These are phyloP conservation scores for Adansonia rubrostipa DNA, from an alignment of 441 rosid genomes.

Conservation along the genomic window DNA sequence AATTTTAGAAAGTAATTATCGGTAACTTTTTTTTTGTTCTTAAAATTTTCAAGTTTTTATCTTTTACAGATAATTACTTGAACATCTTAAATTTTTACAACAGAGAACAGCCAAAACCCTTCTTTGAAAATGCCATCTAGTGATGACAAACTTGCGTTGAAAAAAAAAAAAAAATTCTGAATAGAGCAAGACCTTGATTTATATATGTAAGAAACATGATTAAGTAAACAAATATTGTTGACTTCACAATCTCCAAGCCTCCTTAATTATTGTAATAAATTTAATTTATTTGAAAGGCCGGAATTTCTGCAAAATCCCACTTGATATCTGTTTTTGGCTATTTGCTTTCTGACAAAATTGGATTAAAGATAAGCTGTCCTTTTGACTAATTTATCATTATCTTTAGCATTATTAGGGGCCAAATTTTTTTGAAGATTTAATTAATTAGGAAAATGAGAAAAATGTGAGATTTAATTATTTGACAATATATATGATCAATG, in stretches of 20 bases:
- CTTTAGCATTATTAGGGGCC: background rate
- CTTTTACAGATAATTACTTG: too few relatives aligned
- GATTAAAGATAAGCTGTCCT: background rate
- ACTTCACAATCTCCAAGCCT: background rate
- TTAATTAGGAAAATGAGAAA: background rate
- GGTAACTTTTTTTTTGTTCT: too few relatives aligned
- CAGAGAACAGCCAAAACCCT: background rate
- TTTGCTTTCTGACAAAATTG: background rate
- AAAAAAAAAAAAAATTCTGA: too few relatives aligned
- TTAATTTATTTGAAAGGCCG: too few relatives aligned
- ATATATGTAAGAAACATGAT: too few relatives aligned
- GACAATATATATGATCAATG: background rate
- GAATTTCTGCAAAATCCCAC: background rate
- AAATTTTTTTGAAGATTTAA: background rate
- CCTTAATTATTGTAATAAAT: background rate
- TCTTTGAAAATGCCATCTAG: background rate
- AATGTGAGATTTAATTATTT: background rate
- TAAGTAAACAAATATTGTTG: background rate
- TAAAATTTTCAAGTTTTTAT: too few relatives aligned
- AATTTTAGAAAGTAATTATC: too few relatives aligned
- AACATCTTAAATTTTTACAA: background rate
- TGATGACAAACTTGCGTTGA: too few relatives aligned
- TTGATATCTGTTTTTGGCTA: background rate
- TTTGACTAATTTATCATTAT: background rate
- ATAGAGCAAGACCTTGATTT: background rate